These are phyloP conservation scores for Gracilaria caudata DNA, from an alignment of 23 red algal species.

Conservation along the genomic window DNA sequence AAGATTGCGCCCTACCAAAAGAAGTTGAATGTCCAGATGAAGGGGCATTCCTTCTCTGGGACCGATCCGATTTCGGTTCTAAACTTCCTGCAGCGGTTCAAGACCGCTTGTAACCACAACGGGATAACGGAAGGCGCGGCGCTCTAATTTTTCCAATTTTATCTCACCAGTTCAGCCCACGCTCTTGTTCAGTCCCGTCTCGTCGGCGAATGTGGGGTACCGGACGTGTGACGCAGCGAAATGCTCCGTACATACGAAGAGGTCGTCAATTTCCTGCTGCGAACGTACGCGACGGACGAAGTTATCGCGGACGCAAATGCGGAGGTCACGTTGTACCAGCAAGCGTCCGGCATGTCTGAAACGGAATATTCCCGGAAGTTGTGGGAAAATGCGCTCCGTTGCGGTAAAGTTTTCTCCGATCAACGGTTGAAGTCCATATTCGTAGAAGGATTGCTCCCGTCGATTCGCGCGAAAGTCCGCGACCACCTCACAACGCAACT, in stretches of 20 bases:
- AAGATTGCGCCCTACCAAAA: no score
- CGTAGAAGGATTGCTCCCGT: neutral
- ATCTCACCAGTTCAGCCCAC: neutral
- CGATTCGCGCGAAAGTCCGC: no score
- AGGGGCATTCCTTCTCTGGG: neutral
- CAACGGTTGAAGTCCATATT: neutral
- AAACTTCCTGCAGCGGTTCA: neutral
- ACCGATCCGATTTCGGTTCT: neutral
- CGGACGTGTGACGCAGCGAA: neutral
- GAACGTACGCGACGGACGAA: neutral
- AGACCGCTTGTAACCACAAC: neutral
- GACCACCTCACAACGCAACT: no score
- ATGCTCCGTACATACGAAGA: neutral
- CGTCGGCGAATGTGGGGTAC: neutral
- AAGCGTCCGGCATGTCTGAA: neutral
- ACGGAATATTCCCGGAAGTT: neutral
- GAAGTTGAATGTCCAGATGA: neutral
- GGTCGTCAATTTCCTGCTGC: neutral
- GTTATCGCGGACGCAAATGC: neutral
- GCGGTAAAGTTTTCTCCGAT: constrained; percentile 6
- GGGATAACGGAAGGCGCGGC: neutral
- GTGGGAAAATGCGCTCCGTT: neutral
- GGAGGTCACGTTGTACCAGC: neutral
- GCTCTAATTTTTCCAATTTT: neutral
- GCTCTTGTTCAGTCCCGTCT: neutral